These are phyloP conservation scores for Pyricularia sp. DNA, from an alignment of 2,329 filamentous ascomycete species.

Conservation along the genomic window DNA sequence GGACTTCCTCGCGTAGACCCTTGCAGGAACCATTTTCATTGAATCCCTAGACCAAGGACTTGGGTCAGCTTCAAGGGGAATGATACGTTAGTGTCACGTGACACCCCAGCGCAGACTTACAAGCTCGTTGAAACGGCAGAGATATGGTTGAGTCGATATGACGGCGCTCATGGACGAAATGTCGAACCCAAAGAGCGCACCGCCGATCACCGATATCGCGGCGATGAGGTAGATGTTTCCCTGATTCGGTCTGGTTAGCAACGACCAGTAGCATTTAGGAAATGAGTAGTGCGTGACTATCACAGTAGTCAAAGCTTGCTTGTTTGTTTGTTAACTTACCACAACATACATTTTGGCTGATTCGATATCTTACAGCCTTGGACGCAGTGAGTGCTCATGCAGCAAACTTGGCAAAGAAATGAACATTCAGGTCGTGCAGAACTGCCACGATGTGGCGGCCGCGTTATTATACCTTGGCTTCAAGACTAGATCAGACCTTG, in stretches of 20 bases:
- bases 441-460: background rate
- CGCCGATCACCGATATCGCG: conserved; percentile 31
- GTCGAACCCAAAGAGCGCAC: conserved; percentile 32
- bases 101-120: background rate
- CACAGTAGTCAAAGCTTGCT: too few species aligned
- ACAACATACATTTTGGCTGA: background rate
- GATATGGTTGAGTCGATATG: conserved; percentile 30
- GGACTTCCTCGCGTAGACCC: conserved; percentile 38
- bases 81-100: too few species aligned
- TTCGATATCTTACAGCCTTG: background rate
- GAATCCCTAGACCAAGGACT: conserved; percentile 12
- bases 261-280: background rate
- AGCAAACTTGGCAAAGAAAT: background rate
- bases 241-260: too few species aligned
- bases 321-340: background rate
- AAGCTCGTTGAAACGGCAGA: conserved; percentile 31
- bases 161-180: conserved; percentile 36
- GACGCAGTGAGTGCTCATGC: background rate
- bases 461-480: background rate
- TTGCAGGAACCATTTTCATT: conserved; percentile 31
- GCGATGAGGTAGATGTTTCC: conserved; percentile 34
- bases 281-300: background rate
- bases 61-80: background rate
- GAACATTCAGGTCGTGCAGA: background rate
- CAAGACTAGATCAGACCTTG: background rate